Conservation (phyloP, 179 eudicot species). For the Spinacia oleracea region DNA sequence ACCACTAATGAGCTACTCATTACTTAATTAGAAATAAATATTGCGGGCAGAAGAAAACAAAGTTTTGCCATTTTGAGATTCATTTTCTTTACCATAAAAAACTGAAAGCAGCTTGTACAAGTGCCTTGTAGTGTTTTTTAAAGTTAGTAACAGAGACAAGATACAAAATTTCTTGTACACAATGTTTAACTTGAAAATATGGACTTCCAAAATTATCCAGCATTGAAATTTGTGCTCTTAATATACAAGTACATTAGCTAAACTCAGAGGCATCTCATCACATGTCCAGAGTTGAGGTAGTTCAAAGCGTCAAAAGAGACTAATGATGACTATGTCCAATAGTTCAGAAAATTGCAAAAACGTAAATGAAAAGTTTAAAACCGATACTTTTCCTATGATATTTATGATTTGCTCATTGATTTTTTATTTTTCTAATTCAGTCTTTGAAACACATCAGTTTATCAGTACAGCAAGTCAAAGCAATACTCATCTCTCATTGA, state of each 20-base stretch:
- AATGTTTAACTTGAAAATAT: neutral
- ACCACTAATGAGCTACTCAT: neutral
- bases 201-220: neutral
- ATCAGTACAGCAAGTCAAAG: neutral
- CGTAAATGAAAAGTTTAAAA: no score
- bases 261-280: slow-evolving; percentile 1
- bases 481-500: neutral
- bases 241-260: neutral
- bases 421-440: neutral
- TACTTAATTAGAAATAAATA: neutral
- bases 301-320: neutral
- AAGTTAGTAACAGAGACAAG: no score
- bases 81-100: neutral
- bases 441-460: neutral
- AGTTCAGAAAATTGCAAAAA: neutral
- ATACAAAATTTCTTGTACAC: neutral
- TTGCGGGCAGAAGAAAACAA: neutral
- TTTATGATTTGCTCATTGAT: neutral
- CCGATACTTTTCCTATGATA: neutral
- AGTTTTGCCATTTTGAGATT: neutral
- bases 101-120: neutral
- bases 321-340: neutral
- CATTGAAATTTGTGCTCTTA: neutral
- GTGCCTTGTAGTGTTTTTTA: neutral
- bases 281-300: neutral